Conservation (phyloP, 2,329 filamentous ascomycete genomes). For the Eurotiales sp. region DNA sequence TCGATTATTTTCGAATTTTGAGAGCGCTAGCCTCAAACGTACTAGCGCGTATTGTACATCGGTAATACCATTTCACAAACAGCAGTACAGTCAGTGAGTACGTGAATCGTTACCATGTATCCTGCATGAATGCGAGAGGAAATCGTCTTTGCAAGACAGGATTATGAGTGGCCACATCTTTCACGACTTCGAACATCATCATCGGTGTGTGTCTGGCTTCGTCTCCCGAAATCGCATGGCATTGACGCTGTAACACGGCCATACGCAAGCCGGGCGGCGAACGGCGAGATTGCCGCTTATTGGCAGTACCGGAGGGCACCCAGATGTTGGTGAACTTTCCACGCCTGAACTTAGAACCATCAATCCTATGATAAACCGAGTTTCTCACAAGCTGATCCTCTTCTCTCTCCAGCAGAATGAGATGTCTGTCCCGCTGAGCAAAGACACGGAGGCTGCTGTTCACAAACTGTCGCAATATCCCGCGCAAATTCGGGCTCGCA, state of each 20-base stretch:
- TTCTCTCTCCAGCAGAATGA: neutral
- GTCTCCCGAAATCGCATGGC: neutral
- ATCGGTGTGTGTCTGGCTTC: neutral
- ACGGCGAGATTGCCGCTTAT: constrained; percentile 5
- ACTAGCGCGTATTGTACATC: neutral
- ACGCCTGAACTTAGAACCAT: neutral
- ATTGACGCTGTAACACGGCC: neutral
- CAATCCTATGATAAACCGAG: neutral
- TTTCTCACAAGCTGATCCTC: neutral
- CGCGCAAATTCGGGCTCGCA: neutral
- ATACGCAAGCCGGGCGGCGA: constrained; percentile 3
- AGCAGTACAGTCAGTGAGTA: too few relatives aligned
- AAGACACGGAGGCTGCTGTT: constrained; percentile 2
- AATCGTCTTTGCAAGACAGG: too few relatives aligned
- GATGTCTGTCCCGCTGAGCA: constrained; percentile 4
- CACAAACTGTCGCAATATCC: neutral
- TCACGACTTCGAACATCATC: too few relatives aligned
- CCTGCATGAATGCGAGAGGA: too few relatives aligned
- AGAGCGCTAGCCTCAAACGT: neutral
- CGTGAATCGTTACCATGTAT: too few relatives aligned
- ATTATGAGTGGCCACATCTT: too few relatives aligned
- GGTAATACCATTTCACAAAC: neutral
- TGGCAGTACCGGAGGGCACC: constrained; percentile 7
- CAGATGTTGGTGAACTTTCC: constrained; percentile 6
- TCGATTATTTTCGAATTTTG: neutral